Base-by-base conservation (phyloP, 805 yeast species). In the Yarrowia bubula region DNA sequence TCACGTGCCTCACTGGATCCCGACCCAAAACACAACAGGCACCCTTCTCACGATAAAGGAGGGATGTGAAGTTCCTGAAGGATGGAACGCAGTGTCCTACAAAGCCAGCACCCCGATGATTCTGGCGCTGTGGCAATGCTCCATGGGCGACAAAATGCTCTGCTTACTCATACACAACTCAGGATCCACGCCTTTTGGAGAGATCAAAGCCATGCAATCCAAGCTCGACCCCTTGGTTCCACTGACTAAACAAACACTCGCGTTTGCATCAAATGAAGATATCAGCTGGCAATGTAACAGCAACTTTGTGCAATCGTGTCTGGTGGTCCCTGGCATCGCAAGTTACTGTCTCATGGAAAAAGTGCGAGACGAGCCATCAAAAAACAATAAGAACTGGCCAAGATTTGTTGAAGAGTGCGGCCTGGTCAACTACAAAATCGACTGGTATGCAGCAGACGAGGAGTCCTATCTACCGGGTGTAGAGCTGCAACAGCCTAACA, bases 101-200 rank as follows among this genome's bases (percentile, higher is more conserved):
- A 13, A 7, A 9, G 35, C 18, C 5, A 51, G 60, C n/a, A n/a
- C 44, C 3, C 44, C 44, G 3, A 4, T 51, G 37, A n/a, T 38
- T 1, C 17, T 37, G 5, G 9, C 44, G 13, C n/a, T 51, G 5
- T 51, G 60, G 60, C 44, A 22, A 13, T 55, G 61, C 32, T 31
- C 22, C 1, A 14, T 6, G 47, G 18, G 31, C 15, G 22, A 55
- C 46, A 55, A 22, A 17, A 39, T 41, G 47, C 47, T 39, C 9
- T 55, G 61, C 14, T 8, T 55, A 13, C 15, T 55, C 6, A 55
- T 55, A 8, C 31, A 41, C 47, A 55, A 55, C n/a, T 55, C 61
- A n/a, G 61, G 38, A 3, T 31, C 61, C 11, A 41, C 47, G 4
- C 61, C 61, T 8, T 55, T 55, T 55, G 61, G 47, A 5, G 44